Evolutionary conservation across 805 yeast genomes (phyloP).

Genomic region (Starmerella bacillaris): DNA sequence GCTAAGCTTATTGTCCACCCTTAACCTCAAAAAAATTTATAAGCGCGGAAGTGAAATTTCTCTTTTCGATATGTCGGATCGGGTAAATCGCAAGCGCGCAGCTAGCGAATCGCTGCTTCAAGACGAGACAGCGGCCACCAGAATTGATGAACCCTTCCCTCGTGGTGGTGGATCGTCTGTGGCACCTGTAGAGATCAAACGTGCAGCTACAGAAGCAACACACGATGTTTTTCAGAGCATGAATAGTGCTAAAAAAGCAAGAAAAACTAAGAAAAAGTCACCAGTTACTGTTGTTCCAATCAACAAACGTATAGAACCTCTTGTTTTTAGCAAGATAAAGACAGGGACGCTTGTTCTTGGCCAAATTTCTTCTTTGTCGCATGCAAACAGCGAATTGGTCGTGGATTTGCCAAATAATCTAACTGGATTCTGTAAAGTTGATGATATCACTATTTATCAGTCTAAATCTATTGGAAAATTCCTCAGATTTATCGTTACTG

Average conservation of each 20-base stretch:
- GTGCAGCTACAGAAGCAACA: slow-evolving; percentile 82
- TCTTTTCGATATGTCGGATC: not conserved
- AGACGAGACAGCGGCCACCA: not conserved
- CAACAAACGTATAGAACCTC: slow-evolving; percentile 36
- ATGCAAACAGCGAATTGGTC: slow-evolving; percentile 36
- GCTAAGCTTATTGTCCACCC: no score
- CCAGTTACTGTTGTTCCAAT: slow-evolving; percentile 12
- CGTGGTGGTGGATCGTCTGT: slow-evolving; percentile 75
- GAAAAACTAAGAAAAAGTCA: slow-evolving; percentile 23
- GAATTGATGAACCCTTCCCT: slow-evolving; percentile 36
- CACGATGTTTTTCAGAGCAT: slow-evolving; percentile 39
- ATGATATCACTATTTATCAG: slow-evolving; percentile 44
- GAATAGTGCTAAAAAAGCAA: slow-evolving; percentile 19
- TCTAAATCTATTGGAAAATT: slow-evolving; percentile 57
- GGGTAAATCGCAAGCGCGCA: not conserved
- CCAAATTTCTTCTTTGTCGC: slow-evolving; percentile 42
- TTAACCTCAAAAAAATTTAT: slow-evolving; percentile 11
- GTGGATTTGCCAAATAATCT: slow-evolving; percentile 66
- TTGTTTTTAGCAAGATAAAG: slow-evolving; percentile 42
- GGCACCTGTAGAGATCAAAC: slow-evolving; percentile 78
- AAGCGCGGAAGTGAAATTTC: not conserved
- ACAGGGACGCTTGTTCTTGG: slow-evolving; percentile 68
- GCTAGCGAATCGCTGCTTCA: not conserved
- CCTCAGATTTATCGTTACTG: slow-evolving; percentile 64
- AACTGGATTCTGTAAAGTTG: slow-evolving; percentile 55